These are phyloP conservation scores for Talaromyces liani DNA, from an alignment of 495 filamentous ascomycete genomes.

Conservation along the genomic window DNA sequence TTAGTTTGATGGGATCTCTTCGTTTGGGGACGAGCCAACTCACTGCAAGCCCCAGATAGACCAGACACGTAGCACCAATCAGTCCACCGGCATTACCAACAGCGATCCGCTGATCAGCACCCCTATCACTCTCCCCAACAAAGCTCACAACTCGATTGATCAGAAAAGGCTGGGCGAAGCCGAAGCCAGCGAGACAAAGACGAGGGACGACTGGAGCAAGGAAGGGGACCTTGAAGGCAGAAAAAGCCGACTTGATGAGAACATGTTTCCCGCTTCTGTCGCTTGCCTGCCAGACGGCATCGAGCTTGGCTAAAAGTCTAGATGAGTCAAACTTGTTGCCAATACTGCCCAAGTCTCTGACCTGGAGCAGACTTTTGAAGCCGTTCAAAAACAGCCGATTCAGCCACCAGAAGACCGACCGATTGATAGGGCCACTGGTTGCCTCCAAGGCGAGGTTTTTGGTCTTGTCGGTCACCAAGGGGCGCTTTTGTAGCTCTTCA, in stretches of 20 bases:
- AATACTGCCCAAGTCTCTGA: constrained; percentile 26
- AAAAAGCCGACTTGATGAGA: not conserved
- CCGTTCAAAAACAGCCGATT: constrained; percentile 18
- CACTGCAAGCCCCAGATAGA: constrained; percentile 45
- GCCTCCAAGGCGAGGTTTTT: constrained; percentile 1
- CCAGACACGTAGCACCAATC: constrained; percentile 40
- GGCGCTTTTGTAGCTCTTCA: not conserved
- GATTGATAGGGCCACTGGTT: constrained; percentile 10
- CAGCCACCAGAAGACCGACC: constrained; percentile 12
- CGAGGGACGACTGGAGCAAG: constrained; percentile 43
- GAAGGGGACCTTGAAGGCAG: constrained; percentile 37
- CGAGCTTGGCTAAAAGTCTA: constrained; percentile 20
- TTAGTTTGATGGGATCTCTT: constrained; percentile 29
- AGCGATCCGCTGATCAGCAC: constrained; percentile 6
- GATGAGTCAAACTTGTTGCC: constrained; percentile 20
- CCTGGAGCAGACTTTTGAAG: constrained; percentile 25
- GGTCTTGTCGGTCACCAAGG: not conserved
- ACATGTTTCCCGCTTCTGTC: constrained; percentile 9
- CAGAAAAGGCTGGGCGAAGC: constrained; percentile 57
- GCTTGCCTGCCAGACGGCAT: constrained; percentile 17
- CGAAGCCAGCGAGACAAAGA: constrained; percentile 48
- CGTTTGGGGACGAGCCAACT: constrained; percentile 35
- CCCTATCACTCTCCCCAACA: constrained; percentile 21
- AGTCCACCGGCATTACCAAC: constrained; percentile 41
- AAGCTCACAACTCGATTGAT: constrained; percentile 45